These are phyloP conservation scores for Copromyces sp. DNA, from an alignment of 495 filamentous ascomycete genomes.

Conservation along the genomic window DNA sequence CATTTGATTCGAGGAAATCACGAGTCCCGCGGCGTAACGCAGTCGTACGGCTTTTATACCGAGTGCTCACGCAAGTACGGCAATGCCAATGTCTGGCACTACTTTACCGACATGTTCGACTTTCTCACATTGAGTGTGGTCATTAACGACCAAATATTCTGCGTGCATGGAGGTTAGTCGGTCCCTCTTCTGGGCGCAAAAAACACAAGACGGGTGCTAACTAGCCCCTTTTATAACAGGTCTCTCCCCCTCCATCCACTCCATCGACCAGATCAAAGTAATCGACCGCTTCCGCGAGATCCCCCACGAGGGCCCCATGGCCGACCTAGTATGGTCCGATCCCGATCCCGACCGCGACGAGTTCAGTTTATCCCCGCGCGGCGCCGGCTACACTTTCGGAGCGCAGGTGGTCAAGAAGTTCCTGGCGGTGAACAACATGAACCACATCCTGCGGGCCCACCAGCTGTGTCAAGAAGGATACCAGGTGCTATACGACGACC, in stretches of 20 bases:
- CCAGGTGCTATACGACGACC: constrained; percentile 90
- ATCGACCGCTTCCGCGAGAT: constrained; percentile 98
- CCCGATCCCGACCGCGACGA: constrained; percentile 93
- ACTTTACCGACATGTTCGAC: constrained; percentile 99
- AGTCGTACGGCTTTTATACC: constrained; percentile 98
- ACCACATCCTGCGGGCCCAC: constrained; percentile 89
- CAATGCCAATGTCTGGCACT: constrained; percentile 97
- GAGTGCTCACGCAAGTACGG: constrained; percentile 97
- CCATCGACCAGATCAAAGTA: constrained; percentile 98
- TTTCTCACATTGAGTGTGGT: constrained; percentile 93
- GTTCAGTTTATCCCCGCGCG: constrained; percentile 86
- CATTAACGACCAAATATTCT: constrained; percentile 98
- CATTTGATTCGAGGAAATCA: constrained; percentile 95
- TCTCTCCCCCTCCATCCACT: constrained; percentile 90
- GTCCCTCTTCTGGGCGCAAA: neutral
- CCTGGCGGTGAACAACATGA: constrained; percentile 91
- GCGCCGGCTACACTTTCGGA: constrained; percentile 94
- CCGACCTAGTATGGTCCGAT: constrained; percentile 97
- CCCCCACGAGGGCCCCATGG: constrained; percentile 97
- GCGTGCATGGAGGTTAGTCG: constrained; percentile 72
- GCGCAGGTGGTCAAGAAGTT: constrained; percentile 97
- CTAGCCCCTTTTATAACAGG: constrained; percentile 29
- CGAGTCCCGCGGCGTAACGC: constrained; percentile 92
- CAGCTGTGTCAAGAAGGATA: constrained; percentile 97
- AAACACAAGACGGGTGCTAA: neutral